Conservation (phyloP, 441 rosid genomes). For the Melastoma candidum region DNA sequence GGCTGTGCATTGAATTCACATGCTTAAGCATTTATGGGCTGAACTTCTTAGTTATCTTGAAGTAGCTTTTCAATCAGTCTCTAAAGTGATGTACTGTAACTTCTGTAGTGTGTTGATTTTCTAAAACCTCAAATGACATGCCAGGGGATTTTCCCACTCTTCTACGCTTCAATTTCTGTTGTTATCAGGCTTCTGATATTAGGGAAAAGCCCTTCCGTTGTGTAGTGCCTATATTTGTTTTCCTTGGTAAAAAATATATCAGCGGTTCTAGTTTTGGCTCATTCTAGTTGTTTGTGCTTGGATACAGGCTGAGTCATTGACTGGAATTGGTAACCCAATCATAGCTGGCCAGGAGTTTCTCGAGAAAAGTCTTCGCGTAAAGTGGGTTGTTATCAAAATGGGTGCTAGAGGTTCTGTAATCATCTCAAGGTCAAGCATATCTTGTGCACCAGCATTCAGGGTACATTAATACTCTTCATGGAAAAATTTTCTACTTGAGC, state of each 20-base stretch:
- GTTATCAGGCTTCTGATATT: not conserved
- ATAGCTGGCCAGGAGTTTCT: slow-evolving; percentile 81
- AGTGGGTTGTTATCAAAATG: slow-evolving; percentile 96
- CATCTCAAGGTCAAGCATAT: slow-evolving; percentile 54
- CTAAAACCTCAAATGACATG: no score
- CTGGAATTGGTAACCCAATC: slow-evolving; percentile 65
- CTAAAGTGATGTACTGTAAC: no score
- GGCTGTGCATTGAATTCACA: no score
- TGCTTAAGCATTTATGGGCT: no score
- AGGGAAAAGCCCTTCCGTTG: no score
- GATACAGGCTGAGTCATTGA: slow-evolving; percentile 73
- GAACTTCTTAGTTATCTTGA: no score
- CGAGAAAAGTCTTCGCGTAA: slow-evolving; percentile 49
- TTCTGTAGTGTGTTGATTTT: no score
- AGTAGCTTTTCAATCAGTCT: no score
- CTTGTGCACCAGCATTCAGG: slow-evolving; percentile 92
- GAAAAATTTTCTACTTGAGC: no score
- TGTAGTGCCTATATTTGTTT: not conserved
- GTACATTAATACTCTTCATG: slow-evolving; percentile 22
- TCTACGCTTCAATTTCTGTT: slow-evolving; percentile 2
- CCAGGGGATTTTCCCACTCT: not conserved
- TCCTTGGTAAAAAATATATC: not conserved
- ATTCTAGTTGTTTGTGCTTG: slow-evolving; percentile 7
- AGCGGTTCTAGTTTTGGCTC: slow-evolving; percentile 6
- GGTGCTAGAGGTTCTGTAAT: slow-evolving; percentile 79